Evolutionary conservation across 169 alveolate species (phyloP).

Genomic region (Cardiosporidium cionae): DNA sequence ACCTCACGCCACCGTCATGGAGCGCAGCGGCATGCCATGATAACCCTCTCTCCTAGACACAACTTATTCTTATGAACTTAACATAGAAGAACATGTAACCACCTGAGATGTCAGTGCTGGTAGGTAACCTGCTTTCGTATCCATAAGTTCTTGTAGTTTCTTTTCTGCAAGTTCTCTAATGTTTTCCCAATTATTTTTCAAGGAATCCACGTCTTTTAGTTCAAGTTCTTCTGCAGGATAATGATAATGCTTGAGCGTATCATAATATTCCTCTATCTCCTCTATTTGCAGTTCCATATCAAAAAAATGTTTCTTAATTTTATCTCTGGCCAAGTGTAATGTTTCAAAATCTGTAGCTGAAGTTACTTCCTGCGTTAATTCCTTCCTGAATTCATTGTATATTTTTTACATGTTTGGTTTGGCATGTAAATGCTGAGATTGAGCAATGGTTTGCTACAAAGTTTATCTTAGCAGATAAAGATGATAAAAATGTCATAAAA

Average conservation of each 20-base stretch:
- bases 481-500: too few relatives aligned
- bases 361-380: slow-evolving; percentile 61
- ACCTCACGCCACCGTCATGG: too few relatives aligned
- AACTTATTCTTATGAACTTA: neutral
- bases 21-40: too few relatives aligned
- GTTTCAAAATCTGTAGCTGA: slow-evolving; percentile 65
- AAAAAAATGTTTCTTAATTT: slow-evolving; percentile 72
- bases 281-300: slow-evolving; percentile 77
- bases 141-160: slow-evolving; percentile 12
- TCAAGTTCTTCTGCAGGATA: slow-evolving; percentile 57
- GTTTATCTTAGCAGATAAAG: slow-evolving; percentile 36
- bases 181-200: slow-evolving; percentile 43
- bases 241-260: slow-evolving; percentile 75
- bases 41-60: slow-evolving; percentile 49
- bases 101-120: slow-evolving; percentile 15
- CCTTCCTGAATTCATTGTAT: slow-evolving; percentile 47
- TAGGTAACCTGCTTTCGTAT: slow-evolving; percentile 10
- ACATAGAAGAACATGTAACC: neutral
- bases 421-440: slow-evolving; percentile 53
- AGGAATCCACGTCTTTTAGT: slow-evolving; percentile 50
- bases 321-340: slow-evolving; percentile 60
- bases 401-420: slow-evolving; percentile 45
- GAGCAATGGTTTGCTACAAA: slow-evolving; percentile 49
- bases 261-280: slow-evolving; percentile 79
- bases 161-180: slow-evolving; percentile 20